These are phyloP conservation scores for Ilyonectria destructans DNA, from an alignment of 2,329 filamentous ascomycete genomes.

Conservation along the genomic window DNA sequence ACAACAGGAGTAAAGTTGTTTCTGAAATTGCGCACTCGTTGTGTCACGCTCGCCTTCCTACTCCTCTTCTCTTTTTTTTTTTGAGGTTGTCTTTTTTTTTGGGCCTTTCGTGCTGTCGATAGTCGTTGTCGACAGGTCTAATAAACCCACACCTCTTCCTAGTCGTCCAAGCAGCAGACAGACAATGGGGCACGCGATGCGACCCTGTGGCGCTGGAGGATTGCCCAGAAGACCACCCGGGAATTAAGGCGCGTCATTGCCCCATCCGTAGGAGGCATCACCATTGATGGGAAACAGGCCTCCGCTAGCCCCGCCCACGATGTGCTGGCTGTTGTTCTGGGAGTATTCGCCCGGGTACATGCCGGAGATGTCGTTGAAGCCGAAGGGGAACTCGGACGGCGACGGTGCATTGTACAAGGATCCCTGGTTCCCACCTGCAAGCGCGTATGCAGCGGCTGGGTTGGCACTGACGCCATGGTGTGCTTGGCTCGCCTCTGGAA, in stretches of 20 bases:
- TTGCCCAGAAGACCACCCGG: constrained; percentile 25
- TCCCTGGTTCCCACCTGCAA: constrained; percentile 37
- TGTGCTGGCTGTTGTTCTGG: constrained; percentile 23
- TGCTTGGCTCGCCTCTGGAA: constrained; percentile 40
- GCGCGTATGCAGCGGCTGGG: constrained; percentile 37
- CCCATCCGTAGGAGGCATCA: constrained; percentile 39
- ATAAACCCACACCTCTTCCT: not conserved
- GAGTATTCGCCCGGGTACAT: constrained; percentile 43
- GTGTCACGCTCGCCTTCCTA: constrained; percentile 8
- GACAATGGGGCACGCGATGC: constrained; percentile 23
- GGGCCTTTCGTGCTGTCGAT: not conserved
- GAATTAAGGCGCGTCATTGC: constrained; percentile 38
- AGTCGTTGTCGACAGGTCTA: constrained; percentile 12
- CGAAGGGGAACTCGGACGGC: constrained; percentile 47
- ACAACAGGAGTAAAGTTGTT: constrained; percentile 33
- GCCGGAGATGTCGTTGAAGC: constrained; percentile 47
- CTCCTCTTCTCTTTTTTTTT: not conserved
- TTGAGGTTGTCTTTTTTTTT: constrained; percentile 9
- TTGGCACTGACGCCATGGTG: constrained; percentile 24
- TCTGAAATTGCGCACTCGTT: constrained; percentile 29
- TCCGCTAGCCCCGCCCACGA: constrained; percentile 38
- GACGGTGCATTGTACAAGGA: constrained; percentile 40
- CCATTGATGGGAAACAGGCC: constrained; percentile 39
- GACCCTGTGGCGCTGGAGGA: constrained; percentile 34
- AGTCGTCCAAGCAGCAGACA: constrained; percentile 1